phyloP scores from a whole-genome alignment of 306 rosid species.

The Prunus mume region DNA sequence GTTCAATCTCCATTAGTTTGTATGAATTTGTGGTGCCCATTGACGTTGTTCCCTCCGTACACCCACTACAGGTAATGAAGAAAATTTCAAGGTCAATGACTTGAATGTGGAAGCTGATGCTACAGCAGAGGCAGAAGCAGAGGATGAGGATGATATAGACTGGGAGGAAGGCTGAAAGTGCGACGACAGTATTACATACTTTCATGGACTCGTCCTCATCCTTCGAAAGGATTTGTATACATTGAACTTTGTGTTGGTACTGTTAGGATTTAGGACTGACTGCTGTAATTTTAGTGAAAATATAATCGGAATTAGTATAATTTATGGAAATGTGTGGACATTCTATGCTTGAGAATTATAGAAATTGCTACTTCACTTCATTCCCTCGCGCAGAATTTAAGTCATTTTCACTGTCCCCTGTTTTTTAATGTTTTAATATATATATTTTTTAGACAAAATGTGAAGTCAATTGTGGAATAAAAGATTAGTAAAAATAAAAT shows the following conservation, averaged over 20 bases:
- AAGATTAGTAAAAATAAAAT: no score
- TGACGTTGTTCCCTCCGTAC: neutral
- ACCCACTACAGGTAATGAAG: conserved; percentile 49
- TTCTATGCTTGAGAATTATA: neutral
- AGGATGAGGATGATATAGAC: conserved; percentile 64
- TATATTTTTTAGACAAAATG: neutral
- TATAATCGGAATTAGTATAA: neutral
- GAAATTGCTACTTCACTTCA: neutral
- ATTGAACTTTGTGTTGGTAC: neutral
- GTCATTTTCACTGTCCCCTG: no score
- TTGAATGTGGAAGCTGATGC: conserved; percentile 77
- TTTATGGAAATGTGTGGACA: neutral
- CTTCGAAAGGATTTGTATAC: neutral
- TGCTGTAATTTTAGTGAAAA: neutral
- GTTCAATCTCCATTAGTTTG: no score
- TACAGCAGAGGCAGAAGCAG: conserved; percentile 25
- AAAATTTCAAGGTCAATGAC: conserved; percentile 64
- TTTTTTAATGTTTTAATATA: no score
- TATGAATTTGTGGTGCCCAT: no score
- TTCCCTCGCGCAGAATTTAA: neutral
- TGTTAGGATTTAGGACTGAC: conserved; percentile 3
- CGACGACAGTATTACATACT: neutral
- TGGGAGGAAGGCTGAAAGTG: conserved; percentile 85
- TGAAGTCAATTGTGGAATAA: no score
- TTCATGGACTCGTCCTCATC: neutral